Evolutionary conservation across 768 basidiomycete species (phyloP).

Genomic region (Leccinum variicolor): DNA sequence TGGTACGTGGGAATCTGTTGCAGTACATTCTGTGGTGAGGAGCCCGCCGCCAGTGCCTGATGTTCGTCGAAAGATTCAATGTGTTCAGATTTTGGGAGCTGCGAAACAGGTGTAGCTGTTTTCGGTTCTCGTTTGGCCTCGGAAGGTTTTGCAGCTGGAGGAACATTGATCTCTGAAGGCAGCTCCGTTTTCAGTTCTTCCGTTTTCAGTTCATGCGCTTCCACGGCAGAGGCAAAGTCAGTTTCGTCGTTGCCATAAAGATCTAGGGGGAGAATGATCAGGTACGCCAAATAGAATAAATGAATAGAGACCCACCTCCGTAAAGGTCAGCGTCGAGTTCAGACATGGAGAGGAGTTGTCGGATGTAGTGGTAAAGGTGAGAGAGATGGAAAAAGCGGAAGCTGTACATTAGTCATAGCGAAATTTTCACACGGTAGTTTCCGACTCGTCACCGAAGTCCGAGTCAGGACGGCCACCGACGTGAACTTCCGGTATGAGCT

Average conservation of each 20-base stretch:
- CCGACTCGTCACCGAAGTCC: conserved; percentile 8
- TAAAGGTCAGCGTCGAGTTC: conserved; percentile 90
- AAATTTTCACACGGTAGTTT: conserved; percentile 21
- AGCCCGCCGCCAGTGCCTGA: conserved; percentile 9
- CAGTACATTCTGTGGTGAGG: conserved; percentile 42
- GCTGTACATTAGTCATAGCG: conserved; percentile 26
- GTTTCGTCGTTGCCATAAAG: conserved; percentile 64
- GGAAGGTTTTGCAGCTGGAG: conserved; percentile 15
- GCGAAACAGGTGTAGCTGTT: conserved; percentile 6
- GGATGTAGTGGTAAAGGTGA: conserved; percentile 35
- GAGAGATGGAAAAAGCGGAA: conserved; percentile 26
- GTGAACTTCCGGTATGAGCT: conserved; percentile 1
- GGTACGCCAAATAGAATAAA: neutral
- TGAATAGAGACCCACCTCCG: conserved; percentile 53
- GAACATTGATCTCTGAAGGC: conserved; percentile 17
- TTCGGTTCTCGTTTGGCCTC: conserved; percentile 21
- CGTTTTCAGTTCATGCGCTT: conserved; percentile 32
- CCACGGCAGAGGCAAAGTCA: conserved; percentile 52
- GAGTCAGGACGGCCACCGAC: too few species aligned
- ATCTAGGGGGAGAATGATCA: conserved; percentile 38
- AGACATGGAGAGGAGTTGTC: conserved; percentile 44
- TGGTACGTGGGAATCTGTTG: conserved; percentile 82
- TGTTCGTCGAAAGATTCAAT: conserved; percentile 17
- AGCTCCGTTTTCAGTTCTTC: conserved; percentile 29
- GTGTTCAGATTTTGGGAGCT: conserved; percentile 10